Percentiles rank a stretch among this genome's conserved stretches.
phyloP scores from a whole-genome alignment of 2,329 filamentous ascomycete genomes.

The Elsinoe batatas region DNA sequence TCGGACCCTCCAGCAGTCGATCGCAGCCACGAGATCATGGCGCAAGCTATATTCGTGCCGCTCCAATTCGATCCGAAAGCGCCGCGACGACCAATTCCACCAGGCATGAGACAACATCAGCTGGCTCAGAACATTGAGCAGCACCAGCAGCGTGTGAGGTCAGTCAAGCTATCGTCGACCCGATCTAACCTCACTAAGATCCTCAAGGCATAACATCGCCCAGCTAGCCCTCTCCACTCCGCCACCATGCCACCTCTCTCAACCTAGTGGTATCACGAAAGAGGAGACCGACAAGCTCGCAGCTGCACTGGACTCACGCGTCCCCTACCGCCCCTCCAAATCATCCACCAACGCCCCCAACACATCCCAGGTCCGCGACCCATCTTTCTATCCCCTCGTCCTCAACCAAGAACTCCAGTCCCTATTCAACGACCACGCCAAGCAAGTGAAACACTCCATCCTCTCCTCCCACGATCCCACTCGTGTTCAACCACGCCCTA shows the following conservation, averaged over 20 bases:
- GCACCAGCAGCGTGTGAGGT: constrained; percentile 14
- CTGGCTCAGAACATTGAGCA: constrained; percentile 8
- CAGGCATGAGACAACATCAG: constrained; percentile 8
- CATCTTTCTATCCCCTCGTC: not conserved
- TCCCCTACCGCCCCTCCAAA: not conserved
- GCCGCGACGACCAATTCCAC: constrained; percentile 1
- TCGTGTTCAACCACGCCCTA: not conserved
- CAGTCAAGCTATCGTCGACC: not conserved
- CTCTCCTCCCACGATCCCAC: not conserved
- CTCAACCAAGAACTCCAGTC: not conserved
- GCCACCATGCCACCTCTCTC: not conserved
- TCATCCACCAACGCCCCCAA: not conserved
- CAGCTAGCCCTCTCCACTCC: not conserved
- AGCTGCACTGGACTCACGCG: not conserved
- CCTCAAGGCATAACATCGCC: not conserved
- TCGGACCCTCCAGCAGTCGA: not conserved
- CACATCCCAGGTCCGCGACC: not conserved
- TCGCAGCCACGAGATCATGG: constrained; percentile 5
- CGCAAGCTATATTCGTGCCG: constrained; percentile 16
- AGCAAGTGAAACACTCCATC: not conserved
- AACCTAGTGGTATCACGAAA: not conserved
- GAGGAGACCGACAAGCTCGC: not conserved
- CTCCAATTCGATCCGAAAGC: constrained; percentile 14
- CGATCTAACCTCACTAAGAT: not conserved
- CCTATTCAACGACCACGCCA: not conserved